Conservation (phyloP, 1,284 basidiomycete genomes). For the Ceratobasidium sp. region DNA sequence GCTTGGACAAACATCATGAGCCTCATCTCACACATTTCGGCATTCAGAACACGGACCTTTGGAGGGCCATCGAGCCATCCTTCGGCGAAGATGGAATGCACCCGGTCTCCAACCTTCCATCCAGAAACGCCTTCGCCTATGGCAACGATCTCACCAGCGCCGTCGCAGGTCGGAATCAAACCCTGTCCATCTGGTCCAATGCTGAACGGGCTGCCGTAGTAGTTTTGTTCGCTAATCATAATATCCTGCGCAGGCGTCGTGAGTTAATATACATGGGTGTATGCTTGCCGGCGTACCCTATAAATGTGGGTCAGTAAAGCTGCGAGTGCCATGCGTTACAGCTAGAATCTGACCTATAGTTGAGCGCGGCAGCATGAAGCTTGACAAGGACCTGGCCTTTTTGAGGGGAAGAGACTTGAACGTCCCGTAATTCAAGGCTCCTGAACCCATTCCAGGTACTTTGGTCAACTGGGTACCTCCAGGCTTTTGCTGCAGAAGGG, state of each 20-base stretch:
- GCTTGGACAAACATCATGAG: neutral
- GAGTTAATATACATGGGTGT: neutral
- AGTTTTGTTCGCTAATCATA: neutral
- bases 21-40: too few relatives aligned
- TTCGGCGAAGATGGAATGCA: conserved; percentile 56
- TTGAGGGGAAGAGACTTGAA: neutral
- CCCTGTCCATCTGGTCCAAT: conserved; percentile 8
- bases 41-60: conserved; percentile 47
- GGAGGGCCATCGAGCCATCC: conserved; percentile 54
- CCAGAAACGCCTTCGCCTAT: conserved; percentile 59
- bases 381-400: conserved; percentile 24
- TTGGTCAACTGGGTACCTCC: conserved; percentile 10
- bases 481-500: conserved; percentile 12
- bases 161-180: conserved; percentile 63
- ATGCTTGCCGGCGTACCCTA: neutral
- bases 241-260: neutral
- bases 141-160: conserved; percentile 65
- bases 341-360: neutral
- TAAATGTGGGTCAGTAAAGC: neutral
- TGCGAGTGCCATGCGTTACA: neutral
- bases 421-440: conserved; percentile 24
- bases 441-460: conserved; percentile 12
- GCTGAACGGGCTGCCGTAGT: neutral
- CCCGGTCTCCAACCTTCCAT: conserved; percentile 64
- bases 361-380: conserved; percentile 11